Conservation (phyloP, 164 flowering plant species). For the Umbilicus rupestris region DNA sequence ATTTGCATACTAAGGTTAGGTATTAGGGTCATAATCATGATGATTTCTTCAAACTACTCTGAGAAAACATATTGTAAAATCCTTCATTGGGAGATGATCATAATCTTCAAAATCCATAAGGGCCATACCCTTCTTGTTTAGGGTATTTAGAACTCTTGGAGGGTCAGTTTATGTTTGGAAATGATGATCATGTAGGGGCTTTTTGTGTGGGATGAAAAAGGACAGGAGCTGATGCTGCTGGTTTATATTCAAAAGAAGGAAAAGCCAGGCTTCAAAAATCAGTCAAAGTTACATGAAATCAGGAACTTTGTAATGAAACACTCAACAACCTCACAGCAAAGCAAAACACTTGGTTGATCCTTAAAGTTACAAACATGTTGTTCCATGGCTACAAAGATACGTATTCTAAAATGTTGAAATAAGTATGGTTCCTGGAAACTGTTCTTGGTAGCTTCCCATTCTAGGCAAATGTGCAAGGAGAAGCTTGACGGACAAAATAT, state of each 20-base stretch:
- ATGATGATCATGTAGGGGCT: too few species aligned
- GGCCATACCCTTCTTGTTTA: too few species aligned
- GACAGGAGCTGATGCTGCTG: too few species aligned
- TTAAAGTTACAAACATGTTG: neutral
- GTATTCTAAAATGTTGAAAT: neutral
- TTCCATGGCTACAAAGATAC: neutral
- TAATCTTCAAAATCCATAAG: too few species aligned
- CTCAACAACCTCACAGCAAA: too few species aligned
- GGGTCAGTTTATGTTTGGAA: too few species aligned
- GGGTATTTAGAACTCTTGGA: too few species aligned
- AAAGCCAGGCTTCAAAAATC: neutral
- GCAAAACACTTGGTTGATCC: too few species aligned
- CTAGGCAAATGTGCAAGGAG: neutral
- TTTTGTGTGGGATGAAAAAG: too few species aligned
- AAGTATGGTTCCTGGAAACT: neutral
- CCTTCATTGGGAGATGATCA: too few species aligned
- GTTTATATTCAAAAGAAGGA: neutral
- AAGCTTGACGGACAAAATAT: neutral
- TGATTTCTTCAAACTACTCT: neutral
- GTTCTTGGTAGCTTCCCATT: neutral
- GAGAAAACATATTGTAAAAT: neutral
- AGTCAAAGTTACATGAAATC: neutral
- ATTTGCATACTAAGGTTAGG: neutral
- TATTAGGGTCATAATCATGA: neutral
- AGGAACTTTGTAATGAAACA: neutral